Conservation (phyloP, 768 basidiomycete genomes). For the Suillus subaureus region DNA sequence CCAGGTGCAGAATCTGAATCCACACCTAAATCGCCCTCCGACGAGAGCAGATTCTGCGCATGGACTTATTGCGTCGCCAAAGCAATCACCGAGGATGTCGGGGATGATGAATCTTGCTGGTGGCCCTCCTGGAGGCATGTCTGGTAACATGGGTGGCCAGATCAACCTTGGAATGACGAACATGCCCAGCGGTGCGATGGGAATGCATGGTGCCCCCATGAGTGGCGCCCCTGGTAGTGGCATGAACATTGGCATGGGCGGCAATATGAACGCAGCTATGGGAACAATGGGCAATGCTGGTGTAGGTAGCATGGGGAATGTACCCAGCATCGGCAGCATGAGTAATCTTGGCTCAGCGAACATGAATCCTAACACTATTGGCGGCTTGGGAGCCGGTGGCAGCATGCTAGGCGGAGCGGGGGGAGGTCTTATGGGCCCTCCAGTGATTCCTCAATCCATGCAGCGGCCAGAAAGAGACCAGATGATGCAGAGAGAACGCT, state of each 20-base stretch:
- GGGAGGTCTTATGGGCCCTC: conserved; percentile 43
- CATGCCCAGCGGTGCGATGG: conserved; percentile 20
- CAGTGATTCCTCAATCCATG: conserved; percentile 33
- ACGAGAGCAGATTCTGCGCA: conserved; percentile 33
- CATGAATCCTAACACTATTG: conserved; percentile 18
- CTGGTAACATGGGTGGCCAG: conserved; percentile 7
- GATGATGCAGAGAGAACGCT: conserved; percentile 30
- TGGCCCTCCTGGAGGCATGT: conserved; percentile 13
- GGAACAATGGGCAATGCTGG: conserved; percentile 20
- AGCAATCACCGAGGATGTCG: conserved; percentile 28
- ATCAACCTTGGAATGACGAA: conserved; percentile 12
- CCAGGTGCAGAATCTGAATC: conserved; percentile 2
- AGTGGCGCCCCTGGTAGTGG: conserved; percentile 10
- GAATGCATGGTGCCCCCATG: conserved; percentile 19
- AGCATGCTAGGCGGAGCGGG: conserved; percentile 32
- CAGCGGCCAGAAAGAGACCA: conserved; percentile 24
- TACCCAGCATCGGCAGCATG: conserved; percentile 19
- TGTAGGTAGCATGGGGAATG: conserved; percentile 15
- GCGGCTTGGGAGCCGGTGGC: conserved; percentile 23
- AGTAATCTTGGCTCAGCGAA: conserved; percentile 24
- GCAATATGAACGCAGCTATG: conserved; percentile 17
- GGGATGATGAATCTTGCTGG: conserved; percentile 6
- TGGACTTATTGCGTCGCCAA: conserved; percentile 27
- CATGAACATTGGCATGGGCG: conserved; percentile 14
- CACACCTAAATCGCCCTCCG: conserved; percentile 29